These are phyloP conservation scores for Xylaria sp. DNA, from an alignment of 2,329 filamentous ascomycete genomes.

Conservation along the genomic window DNA sequence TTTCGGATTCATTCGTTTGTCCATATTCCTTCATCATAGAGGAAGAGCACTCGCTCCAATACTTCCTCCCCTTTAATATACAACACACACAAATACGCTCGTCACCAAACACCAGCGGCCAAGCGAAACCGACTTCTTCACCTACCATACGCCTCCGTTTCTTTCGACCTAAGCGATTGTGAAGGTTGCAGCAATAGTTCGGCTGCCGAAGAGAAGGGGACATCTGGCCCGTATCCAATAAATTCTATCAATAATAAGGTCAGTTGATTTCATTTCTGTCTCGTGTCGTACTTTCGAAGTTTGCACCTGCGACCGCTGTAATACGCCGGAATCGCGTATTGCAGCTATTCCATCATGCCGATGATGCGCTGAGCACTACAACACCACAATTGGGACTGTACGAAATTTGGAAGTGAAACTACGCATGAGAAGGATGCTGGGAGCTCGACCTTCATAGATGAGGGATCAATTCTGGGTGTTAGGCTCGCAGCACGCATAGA, in stretches of 20 bases:
- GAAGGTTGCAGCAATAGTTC: not conserved
- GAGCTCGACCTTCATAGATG: not conserved
- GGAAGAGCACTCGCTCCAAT: conserved; percentile 44
- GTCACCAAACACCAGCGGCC: conserved; percentile 22
- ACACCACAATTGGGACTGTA: not conserved
- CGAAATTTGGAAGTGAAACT: no score
- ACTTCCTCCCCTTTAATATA: conserved; percentile 45
- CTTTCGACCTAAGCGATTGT: conserved; percentile 6
- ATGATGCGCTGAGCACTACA: not conserved
- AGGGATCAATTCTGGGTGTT: not conserved
- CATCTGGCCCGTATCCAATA: not conserved
- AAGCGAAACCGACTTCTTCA: not conserved
- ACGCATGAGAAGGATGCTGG: no score
- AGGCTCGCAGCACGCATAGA: not conserved
- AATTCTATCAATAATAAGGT: not conserved
- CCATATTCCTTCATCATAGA: conserved; percentile 42
- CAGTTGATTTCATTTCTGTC: conserved; percentile 7
- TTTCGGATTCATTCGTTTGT: conserved; percentile 48
- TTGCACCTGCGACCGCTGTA: not conserved
- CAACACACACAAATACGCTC: not conserved
- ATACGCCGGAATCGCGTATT: not conserved
- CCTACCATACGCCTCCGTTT: conserved; percentile 18
- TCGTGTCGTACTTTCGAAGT: not conserved
- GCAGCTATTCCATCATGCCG: not conserved
- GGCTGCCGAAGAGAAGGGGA: not conserved